Conservation (phyloP, 164 flowering plant genomes). For the Buxus sempervirens region DNA sequence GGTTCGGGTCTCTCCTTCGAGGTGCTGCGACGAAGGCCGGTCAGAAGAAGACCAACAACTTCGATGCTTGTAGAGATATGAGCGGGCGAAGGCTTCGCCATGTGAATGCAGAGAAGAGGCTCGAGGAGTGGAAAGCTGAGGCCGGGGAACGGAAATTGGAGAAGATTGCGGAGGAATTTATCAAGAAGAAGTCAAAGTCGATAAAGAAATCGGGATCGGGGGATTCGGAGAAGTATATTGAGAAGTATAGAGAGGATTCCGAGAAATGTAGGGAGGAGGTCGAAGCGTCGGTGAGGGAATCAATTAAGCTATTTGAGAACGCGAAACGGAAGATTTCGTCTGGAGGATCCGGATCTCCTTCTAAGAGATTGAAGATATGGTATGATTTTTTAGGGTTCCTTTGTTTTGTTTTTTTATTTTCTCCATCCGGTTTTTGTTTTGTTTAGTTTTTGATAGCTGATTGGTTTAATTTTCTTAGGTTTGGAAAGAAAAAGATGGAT, state of each 20-base stretch:
- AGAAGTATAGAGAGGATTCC: constrained; percentile 63
- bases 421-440: neutral
- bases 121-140: constrained; percentile 92
- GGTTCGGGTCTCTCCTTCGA: constrained; percentile 90
- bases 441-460: neutral
- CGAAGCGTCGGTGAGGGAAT: constrained; percentile 45
- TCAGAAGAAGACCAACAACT: constrained; percentile 95
- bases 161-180: constrained; percentile 81
- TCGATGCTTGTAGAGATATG: constrained; percentile 97
- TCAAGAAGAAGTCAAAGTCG: constrained; percentile 67
- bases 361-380: constrained; percentile 79
- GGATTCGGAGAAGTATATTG: constrained; percentile 59
- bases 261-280: constrained; percentile 64
- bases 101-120: constrained; percentile 90
- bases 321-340: constrained; percentile 40
- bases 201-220: constrained; percentile 33
- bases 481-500: constrained; percentile 58
- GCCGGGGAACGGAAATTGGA: constrained; percentile 81
- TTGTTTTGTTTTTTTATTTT: neutral
- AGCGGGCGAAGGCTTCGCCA: constrained; percentile 88
- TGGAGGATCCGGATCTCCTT: constrained; percentile 17
- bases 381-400: constrained; percentile 23
- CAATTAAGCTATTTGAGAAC: constrained; percentile 23
- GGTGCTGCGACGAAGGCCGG: constrained; percentile 98
- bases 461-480: constrained; percentile 38